Evolutionary conservation across 2,329 filamentous ascomycete species (phyloP), one percentile per base, ranked within the genome.

Genomic region (Drechmeria coniospora): DNA sequence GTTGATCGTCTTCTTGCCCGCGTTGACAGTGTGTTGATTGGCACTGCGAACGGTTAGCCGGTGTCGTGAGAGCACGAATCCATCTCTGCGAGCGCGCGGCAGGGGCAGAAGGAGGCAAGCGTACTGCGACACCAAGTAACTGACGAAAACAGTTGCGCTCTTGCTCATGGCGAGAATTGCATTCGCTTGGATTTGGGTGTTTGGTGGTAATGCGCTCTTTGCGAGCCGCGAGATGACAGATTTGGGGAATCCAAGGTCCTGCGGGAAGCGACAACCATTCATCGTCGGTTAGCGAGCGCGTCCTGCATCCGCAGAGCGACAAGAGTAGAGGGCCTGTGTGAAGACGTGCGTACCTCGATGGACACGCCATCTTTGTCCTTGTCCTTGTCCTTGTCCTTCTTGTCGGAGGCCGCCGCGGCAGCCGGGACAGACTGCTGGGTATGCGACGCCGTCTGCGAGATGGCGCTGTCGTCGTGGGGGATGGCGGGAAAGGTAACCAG

Each of bases 181-280:
- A 56, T 84, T 83, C 44, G 75, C 80, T 49, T 87, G 79, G 26
- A 87, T 80, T 52, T 83, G 78, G 5, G 80, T 86, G 47, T 84
- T 84, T 5, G 79, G 65, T 1, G 81, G 80, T 5, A 90, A 59
- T 5, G 82, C 79, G 22, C 79, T 77, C 56, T 87, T 87, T 22
- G 79, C 78, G 19, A 90, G 63, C 29, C 80, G 66, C 29, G 78
- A 79, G 38, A 87, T 75, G 53, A 87, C 83, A 6, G 79, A 83
- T 46, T 81, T 83, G 18, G 81, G 81, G 10, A 90, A 63, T 35
- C 65, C 74, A 31, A 86, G 67, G 46, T 87, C 80, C 74, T 80
- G 23, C n/a, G 8, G 15, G 8, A 8, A 15, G n/a, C 15, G 22
- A 5, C 6, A 24, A 7, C 9, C 4, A 5, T 23, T 31, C 21